Evolutionary conservation across 1,284 basidiomycete species (phyloP).

Genomic region (Puccinia triticina): DNA sequence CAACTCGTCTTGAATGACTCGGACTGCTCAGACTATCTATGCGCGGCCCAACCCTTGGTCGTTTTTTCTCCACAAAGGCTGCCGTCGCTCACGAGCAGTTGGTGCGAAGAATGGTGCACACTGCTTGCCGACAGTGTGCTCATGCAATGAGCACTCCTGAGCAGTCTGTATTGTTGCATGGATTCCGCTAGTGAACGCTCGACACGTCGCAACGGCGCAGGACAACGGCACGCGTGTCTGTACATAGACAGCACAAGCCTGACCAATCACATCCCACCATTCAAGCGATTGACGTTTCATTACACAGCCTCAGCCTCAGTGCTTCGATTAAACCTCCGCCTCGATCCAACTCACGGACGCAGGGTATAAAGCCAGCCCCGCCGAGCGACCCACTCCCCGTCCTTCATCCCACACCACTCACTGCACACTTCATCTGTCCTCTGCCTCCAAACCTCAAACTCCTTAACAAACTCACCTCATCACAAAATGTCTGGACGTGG

Average conservation of each 20-base stretch:
- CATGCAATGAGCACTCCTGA: no score
- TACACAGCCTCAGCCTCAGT: background rate
- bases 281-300: background rate
- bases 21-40: no score
- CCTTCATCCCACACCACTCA: background rate
- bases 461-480: background rate
- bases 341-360: background rate
- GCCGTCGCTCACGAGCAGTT: no score
- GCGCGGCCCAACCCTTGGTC: no score
- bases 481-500: conserved; percentile 76
- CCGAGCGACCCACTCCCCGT: background rate
- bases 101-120: no score
- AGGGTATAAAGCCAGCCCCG: background rate
- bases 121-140: no score
- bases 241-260: background rate
- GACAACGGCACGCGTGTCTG: conserved; percentile 8
- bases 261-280: conserved; percentile 15
- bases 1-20: no score
- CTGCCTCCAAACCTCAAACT: background rate
- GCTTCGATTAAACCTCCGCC: background rate
- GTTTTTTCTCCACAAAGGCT: no score
- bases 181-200: no score
- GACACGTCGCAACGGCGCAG: background rate
- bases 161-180: no score
- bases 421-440: background rate